Base-by-base conservation (phyloP, 148 eudicot genomes). In the Gaultheria prostrata region DNA sequence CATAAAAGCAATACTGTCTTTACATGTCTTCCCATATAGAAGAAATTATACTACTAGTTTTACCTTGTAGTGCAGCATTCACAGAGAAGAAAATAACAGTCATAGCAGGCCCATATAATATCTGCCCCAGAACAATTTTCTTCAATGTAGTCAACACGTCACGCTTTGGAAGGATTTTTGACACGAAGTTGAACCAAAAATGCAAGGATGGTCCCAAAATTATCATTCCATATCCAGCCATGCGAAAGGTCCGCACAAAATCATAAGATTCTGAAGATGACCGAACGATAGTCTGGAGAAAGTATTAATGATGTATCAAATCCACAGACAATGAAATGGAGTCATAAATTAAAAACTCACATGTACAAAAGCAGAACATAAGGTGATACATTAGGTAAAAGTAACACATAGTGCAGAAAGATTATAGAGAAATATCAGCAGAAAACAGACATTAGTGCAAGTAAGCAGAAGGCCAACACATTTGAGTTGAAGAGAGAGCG, bases 41-140 rank as follows among this genome's bases (percentile, higher is more conserved):
- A 63, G 26, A 9, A 63, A 10, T 24, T 24, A 63, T 24, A 8
- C 30, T 9, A 63, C 35, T 53, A 10, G 56, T 24, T 71, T 56
- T 88, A 97, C 99, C 99, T 93, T 94, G 98, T 17, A 93, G 77
- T 65, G 93, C 95, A 69, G 98, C 98, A 89, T 92, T 97, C 59
- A 88, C 63, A 3, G 99, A 93, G 91, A 94, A 95, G 91, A 97
- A 97, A 76, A 91, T 73, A 54, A 83, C 89, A 69, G 95, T 97
- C 94, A 97, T 93, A 32, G 82, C 53, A 72, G 99, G 99, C 24
- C 99, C 99, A 82, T 85, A 95, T 45, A 91, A 75, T 14, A 93
- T 63, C 86, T 97, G 99, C 33, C 97, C 99, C 88, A 93, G 77
- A 9, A 81, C 87, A 87, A 97, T 97, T 85, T 94, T 97, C 88